Base-by-base conservation (phyloP, 2,329 filamentous ascomycete genomes). In the Sarocladium oryzae region DNA sequence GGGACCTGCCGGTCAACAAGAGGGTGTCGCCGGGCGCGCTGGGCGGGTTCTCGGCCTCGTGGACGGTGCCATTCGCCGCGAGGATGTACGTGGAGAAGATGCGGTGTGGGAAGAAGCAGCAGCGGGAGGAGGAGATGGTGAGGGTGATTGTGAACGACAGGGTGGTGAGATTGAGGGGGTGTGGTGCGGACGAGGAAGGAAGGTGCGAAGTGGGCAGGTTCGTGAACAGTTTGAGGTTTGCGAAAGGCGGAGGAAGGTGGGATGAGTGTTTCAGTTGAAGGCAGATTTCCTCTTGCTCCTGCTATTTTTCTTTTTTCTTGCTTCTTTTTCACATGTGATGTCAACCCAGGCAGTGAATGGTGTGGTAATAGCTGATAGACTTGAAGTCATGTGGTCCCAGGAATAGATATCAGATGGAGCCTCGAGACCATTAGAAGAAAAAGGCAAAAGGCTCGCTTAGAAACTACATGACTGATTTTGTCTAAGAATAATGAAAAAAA, bases 41-140 rank as follows among this genome's bases (percentile, higher is more conserved):
- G 1, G 74, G 79, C 32, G 88, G 89, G 2, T 96, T 82, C 64
- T 84, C 86, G 10, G 81, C 88, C 1, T 78, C 84, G 13, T 92
- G 87, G 85, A 80, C 82, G 0, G 89, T 95, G 16, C 88, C 91
- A 0, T 96, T 96, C 67, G 88, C 78, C 0, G 84, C 81, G 16
- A 76, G 90, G 50, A 79, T 89, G 66, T 95, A 95, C 65, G 81
- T 96, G 32, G 91, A 96, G 75, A 93, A 92, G 75, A 84, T 96
- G 79, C 68, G 67, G 36, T 96, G 91, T 65, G 63, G 53, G 58
- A 58, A 51, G 11, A 65, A 69, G n/a, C 56, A 15, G 40, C 4
- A 40, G n/a, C 8, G 28, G 28, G 28, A 68, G 2, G 81, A 89
- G 61, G 86, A 93, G 65, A 73, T 86, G 50, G 88, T 96, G 10